Conservation (phyloP, 2,329 filamentous ascomycete species). For the Zymoseptoria ardabiliae region DNA sequence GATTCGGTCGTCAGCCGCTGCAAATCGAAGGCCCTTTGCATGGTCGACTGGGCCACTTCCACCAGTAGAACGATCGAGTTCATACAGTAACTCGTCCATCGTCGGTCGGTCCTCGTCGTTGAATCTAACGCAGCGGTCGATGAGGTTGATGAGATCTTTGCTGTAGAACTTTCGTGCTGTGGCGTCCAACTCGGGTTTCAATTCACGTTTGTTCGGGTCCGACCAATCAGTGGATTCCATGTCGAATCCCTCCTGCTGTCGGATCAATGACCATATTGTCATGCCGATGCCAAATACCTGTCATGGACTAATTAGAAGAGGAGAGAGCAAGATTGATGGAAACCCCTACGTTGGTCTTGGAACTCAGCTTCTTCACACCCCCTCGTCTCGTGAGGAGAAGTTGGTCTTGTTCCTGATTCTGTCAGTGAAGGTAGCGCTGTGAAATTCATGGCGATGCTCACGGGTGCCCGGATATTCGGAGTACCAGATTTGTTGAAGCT, state of each 20-base stretch:
- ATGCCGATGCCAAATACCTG: not conserved
- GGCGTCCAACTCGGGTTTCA: not conserved
- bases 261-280: not conserved
- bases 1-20: not conserved
- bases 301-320: not conserved
- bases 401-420: not conserved
- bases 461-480: not conserved
- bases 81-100: conserved; percentile 2
- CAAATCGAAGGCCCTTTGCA: not conserved
- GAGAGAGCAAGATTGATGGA: not conserved
- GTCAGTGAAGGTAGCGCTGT: not conserved
- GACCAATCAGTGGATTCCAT: not conserved
- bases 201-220: not conserved
- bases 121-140: not conserved
- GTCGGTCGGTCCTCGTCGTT: conserved; percentile 2
- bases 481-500: not conserved
- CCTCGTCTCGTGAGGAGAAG: not conserved
- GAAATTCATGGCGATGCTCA: not conserved
- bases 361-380: not conserved
- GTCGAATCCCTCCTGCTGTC: not conserved
- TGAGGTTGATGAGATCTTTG: not conserved
- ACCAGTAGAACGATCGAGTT: not conserved
- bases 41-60: not conserved
- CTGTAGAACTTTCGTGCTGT: conserved; percentile 2
- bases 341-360: not conserved